Evolutionary conservation across 176 grass and related monocot genomes (phyloP).

Genomic region (Otatea glauca): DNA sequence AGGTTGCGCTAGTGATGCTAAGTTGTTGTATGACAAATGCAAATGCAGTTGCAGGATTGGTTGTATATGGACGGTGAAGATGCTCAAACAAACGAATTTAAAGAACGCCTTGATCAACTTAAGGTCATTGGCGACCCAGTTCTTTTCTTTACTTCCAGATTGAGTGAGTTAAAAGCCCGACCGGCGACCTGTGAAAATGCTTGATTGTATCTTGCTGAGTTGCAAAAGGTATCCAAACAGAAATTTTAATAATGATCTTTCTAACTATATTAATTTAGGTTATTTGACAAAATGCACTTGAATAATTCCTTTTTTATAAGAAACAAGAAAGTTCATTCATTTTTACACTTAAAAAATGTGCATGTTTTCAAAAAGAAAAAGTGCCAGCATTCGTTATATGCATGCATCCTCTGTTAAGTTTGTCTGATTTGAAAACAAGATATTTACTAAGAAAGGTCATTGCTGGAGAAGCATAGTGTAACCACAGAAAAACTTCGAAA

Average conservation of each 20-base stretch:
- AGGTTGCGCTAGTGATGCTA: slow-evolving; percentile 26
- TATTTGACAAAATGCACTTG: neutral
- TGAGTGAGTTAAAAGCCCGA: slow-evolving; percentile 78
- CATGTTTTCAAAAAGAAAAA: neutral
- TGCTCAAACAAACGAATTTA: slow-evolving; percentile 87
- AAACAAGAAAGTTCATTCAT: neutral
- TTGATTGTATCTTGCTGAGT: slow-evolving; percentile 69
- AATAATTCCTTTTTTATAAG: neutral
- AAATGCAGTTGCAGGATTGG: slow-evolving; percentile 92
- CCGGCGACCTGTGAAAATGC: slow-evolving; percentile 86
- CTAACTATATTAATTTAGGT: slow-evolving; percentile 8
- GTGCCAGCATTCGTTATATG: neutral
- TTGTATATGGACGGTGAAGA: slow-evolving; percentile 98
- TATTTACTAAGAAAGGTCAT: neutral
- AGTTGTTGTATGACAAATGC: slow-evolving; percentile 26
- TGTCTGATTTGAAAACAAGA: neutral
- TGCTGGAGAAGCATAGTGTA: slow-evolving; percentile 6
- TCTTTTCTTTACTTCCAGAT: slow-evolving; percentile 60
- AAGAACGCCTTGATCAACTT: slow-evolving; percentile 85
- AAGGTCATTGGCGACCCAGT: slow-evolving; percentile 87
- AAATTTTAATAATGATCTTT: neutral
- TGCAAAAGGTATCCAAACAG: slow-evolving; percentile 56
- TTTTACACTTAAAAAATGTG: neutral
- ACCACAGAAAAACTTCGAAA: neutral
- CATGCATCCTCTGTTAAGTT: neutral